phyloP scores from a whole-genome alignment of 2,329 filamentous ascomycete species.

The Cladosporium colombiae region DNA sequence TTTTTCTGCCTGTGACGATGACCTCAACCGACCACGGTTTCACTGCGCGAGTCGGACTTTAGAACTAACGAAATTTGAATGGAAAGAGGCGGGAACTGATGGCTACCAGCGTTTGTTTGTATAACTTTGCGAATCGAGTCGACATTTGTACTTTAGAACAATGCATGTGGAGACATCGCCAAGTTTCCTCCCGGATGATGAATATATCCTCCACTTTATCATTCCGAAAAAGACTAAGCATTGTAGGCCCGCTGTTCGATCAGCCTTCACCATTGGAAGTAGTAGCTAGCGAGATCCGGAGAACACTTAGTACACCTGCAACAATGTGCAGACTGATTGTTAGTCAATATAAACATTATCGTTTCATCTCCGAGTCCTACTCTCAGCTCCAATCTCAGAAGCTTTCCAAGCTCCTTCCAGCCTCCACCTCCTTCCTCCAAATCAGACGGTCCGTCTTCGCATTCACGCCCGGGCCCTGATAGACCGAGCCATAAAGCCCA shows the following conservation, averaged over 20 bases:
- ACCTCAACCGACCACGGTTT: background rate
- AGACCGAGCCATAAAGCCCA: conserved; percentile 61
- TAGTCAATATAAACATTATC: background rate
- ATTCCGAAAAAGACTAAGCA: no score
- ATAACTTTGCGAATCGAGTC: no score
- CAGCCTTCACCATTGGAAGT: background rate
- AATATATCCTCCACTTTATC: no score
- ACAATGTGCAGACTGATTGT: background rate
- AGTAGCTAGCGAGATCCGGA: background rate
- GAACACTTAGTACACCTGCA: background rate
- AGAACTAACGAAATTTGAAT: no score
- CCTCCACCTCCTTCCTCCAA: conserved; percentile 53
- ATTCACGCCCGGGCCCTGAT: conserved; percentile 59
- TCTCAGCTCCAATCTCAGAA: background rate
- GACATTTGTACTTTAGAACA: no score
- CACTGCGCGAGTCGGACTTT: no score
- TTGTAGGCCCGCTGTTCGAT: background rate
- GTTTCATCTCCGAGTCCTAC: background rate
- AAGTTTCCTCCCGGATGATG: no score
- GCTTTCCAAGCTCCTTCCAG: conserved; percentile 33
- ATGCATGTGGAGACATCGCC: no score
- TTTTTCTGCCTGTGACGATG: background rate
- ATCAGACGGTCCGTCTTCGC: conserved; percentile 53
- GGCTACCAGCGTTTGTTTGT: no score
- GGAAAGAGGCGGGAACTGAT: no score